Conservation (phyloP, 176 grass and related monocot species). For the Raddia guianensis region DNA sequence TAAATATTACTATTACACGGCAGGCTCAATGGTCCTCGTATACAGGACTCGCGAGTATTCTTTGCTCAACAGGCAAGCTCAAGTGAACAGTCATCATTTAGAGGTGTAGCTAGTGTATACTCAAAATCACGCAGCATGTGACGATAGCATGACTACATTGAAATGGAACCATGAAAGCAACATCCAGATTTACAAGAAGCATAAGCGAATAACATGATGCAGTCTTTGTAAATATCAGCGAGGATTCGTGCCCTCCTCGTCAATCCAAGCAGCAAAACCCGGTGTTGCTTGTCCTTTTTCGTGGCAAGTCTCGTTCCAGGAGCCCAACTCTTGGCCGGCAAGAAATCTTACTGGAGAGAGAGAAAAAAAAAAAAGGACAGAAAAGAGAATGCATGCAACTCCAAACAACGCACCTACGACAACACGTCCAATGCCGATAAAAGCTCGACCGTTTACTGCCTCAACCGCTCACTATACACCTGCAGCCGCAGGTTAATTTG, state of each 20-base stretch:
- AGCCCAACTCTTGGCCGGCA: background rate
- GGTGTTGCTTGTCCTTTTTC: background rate
- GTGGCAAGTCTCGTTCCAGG: slow-evolving; percentile 30
- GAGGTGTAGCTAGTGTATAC: too few relatives aligned
- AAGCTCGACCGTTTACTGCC: background rate
- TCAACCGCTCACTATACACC: background rate
- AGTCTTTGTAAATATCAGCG: background rate
- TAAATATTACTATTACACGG: too few relatives aligned
- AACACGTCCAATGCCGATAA: background rate
- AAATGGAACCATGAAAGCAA: background rate
- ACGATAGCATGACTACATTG: too few relatives aligned
- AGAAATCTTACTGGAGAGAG: background rate
- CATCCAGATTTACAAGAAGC: background rate
- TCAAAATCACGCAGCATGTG: too few relatives aligned
- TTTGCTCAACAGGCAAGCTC: too few relatives aligned
- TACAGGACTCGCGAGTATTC: too few relatives aligned
- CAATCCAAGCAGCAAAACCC: background rate
- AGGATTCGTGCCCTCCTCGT: background rate
- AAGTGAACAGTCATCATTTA: too few relatives aligned
- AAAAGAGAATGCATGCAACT: slow-evolving; percentile 15
- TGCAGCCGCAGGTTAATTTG: background rate
- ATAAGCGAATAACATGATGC: background rate
- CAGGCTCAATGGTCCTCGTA: too few relatives aligned
- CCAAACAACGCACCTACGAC: slow-evolving; percentile 15
- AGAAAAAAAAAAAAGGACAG: background rate